Evolutionary conservation across 495 filamentous ascomycete species (phyloP), one percentile per base, ranked within the genome.

Genomic region (Hypoxylon fragiforme): DNA sequence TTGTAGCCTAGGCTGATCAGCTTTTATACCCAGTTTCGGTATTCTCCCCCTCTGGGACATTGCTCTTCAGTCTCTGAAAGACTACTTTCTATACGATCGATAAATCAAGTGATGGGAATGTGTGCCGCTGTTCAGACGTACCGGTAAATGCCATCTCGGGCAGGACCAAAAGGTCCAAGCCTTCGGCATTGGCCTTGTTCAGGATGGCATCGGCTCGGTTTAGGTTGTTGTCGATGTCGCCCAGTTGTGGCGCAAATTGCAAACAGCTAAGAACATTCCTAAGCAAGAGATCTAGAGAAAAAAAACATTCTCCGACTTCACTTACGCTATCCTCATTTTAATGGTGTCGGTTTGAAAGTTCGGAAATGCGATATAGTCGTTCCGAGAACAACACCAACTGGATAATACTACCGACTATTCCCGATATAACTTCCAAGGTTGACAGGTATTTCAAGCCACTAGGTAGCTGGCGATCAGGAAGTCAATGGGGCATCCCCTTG

Each of bases 91-190:
- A n/a, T n/a, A n/a, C n/a, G n/a, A n/a, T n/a, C n/a, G n/a, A n/a
- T n/a, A n/a, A n/a, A n/a, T n/a, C n/a, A n/a, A n/a, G n/a, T n/a
- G n/a, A n/a, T n/a, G n/a, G n/a, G n/a, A n/a, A n/a, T n/a, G n/a
- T n/a, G n/a, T n/a, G n/a, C n/a, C n/a, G n/a, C n/a, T n/a, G n/a
- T n/a, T n/a, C n/a, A n/a, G 40, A 73, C 81, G 57, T 77, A 90
- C 90, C 91, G 42, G 90, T 83, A 65, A 97, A 89, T 12, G 92
- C 90, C 71, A 96, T 69, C 71, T 97, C 92, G 8, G 91, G 90
- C 44, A 97, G 73, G 9, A 96, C 83, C 12, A 97, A 77, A 35
- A 96, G 69, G 59, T 89, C 85, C 21, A 89, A 55, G 28, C 80
- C 69, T 38, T 71, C 58, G 1, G 80, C 72, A 44, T 78, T 69